These are phyloP conservation scores for Polygonum maritimum DNA, from an alignment of 148 eudicot species.

Conservation along the genomic window DNA sequence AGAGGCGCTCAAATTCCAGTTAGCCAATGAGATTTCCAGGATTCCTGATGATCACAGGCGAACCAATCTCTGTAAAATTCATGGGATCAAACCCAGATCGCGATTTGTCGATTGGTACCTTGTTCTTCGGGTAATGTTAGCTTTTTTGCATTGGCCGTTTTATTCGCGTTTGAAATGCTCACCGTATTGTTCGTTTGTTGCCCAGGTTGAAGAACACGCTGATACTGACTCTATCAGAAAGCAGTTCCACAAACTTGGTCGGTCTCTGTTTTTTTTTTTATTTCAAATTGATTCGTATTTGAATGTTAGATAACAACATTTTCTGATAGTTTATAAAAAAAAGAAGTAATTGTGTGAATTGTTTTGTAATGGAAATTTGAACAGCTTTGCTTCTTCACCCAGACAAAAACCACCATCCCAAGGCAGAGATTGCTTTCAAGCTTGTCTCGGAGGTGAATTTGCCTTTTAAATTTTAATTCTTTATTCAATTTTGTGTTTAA, in stretches of 20 bases:
- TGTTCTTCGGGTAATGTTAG: constrained; percentile 4
- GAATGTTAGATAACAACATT: background rate
- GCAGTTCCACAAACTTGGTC: constrained; percentile 71
- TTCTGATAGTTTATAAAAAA: background rate
- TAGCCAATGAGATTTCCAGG: constrained; percentile 4
- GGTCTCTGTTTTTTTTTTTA: background rate
- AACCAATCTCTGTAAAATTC: background rate
- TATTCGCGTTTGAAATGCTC: background rate
- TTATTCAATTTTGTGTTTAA: background rate
- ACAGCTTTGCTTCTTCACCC: constrained; percentile 77
- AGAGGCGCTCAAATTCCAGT: constrained; percentile 5
- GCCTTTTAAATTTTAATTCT: background rate
- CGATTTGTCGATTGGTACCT: constrained; percentile 10
- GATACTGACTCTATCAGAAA: constrained; percentile 36
- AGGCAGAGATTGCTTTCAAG: constrained; percentile 79
- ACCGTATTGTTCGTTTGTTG: background rate
- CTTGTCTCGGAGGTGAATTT: constrained; percentile 57
- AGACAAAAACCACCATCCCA: constrained; percentile 80
- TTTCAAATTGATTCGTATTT: background rate
- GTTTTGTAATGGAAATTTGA: background rate
- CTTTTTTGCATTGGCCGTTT: background rate
- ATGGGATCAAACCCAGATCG: background rate
- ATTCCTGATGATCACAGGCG: background rate
- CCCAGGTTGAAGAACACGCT: constrained; percentile 61
- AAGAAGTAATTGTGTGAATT: background rate